Base-by-base conservation (phyloP, 1,284 basidiomycete genomes). In the Heterobasidion annosum region DNA sequence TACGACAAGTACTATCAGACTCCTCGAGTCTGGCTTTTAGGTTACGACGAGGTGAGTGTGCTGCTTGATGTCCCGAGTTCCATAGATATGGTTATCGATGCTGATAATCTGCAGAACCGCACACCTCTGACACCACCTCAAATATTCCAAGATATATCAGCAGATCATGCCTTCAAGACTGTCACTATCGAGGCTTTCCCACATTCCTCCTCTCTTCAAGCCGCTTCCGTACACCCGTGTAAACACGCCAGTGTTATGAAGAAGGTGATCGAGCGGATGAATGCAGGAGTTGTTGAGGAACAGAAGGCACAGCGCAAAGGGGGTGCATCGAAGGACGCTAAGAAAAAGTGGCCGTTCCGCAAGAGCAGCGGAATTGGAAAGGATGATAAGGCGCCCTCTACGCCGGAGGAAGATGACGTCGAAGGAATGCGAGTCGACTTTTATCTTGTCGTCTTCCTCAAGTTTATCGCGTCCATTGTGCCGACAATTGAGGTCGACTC, bases 1-100 rank as follows among this genome's bases (percentile, higher is more conserved):
- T 99, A 99, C 73, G 96, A 99, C 81, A 99, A 99, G 75, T 95
- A 94, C 70, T 97, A 97, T 70, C 94, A 97, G 70, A 97, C 94
- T 15, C 93, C 93, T 32, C 83, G 93, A 62, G 90, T 96, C 68
- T 97, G 93, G 93, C 71, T 98, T 57, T 82, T 94, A 61, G 93
- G 94, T 12, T 97, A 96, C 67, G 93, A 96, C 66, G 94, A 97
- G 82, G 92, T 91, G 60, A 33, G 25, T 33, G 40, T 37, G 42
- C 52, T 44, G 47, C 9, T 44, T 47, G 25, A 8, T 48, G n/a
- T 51, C 48, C 16, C 37, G n/a, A 16, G 13, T 12, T 16, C 18
- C 25, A 19, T 35, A 42, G 53, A 51, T n/a, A 48, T 52, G 34
- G 43, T 34, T 2, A 34, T n/a, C 44, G 8, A 25, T 40, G 10